A percentile compares a stretch with the other conserved stretches of the same genome.
These are phyloP conservation scores for Leptomonas seymouri DNA, from an alignment of 208 protist genomes.

Conservation along the genomic window DNA sequence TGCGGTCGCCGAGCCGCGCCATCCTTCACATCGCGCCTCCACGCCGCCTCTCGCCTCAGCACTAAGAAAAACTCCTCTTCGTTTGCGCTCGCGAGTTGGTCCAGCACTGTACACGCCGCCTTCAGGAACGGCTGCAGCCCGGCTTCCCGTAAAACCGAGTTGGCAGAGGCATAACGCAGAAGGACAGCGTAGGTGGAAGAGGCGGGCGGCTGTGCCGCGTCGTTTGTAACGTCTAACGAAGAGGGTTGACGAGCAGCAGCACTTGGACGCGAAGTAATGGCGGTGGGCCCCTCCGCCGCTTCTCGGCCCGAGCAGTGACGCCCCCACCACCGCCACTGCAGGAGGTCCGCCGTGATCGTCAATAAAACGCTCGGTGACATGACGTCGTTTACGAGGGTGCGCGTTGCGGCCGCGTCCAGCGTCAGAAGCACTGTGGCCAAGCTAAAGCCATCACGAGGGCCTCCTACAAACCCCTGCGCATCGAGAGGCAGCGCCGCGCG, in stretches of 20 bases:
- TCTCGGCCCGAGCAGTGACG: neutral
- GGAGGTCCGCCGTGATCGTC: conserved; percentile 6
- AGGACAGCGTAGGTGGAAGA: conserved; percentile 15
- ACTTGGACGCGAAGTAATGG: no score
- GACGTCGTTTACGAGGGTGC: neutral
- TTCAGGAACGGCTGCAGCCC: conserved; percentile 17
- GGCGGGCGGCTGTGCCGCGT: no score
- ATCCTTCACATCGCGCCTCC: conserved; percentile 3
- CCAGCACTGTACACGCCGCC: conserved; percentile 17
- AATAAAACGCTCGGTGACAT: conserved; percentile 5
- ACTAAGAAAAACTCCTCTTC: conserved; percentile 18
- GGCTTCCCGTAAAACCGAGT: conserved; percentile 13
- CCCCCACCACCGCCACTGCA: conserved; percentile 5
- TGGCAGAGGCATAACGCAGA: conserved; percentile 7
- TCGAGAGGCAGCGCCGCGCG: no score
- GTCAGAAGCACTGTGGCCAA: neutral
- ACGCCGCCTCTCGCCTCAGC: conserved; percentile 22
- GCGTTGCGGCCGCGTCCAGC: neutral
- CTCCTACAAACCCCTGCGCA: no score
- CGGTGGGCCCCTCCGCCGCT: neutral
- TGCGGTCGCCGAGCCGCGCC: neutral
- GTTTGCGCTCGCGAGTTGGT: conserved; percentile 15
- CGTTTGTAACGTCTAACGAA: no score
- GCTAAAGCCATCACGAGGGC: neutral
- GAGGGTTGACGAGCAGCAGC: no score